Base-by-base conservation (phyloP, 495 filamentous ascomycete species). In the Diplogelasinospora grovesii region DNA sequence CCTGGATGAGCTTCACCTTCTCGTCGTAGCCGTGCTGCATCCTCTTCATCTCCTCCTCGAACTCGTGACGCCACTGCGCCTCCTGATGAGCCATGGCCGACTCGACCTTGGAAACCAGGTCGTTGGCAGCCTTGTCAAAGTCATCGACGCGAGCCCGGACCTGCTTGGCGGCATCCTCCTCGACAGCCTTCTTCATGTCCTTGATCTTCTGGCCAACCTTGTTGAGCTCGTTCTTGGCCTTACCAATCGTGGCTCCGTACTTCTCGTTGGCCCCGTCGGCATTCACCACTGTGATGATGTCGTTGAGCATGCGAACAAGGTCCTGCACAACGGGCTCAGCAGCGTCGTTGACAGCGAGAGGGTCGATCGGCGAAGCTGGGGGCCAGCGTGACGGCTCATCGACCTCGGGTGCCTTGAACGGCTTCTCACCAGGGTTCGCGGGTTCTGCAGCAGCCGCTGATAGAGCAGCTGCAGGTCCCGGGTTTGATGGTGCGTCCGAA, bases 221-320 rank as follows among this genome's bases (percentile, higher is more conserved):
- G 50, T 69, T 66, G n/a, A 98, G 66, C 52, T 92, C 84, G 19
- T 71, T 69, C 70, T 94, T 95, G 35, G 89, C 92, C 64, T 86
- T 84, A 27, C 71, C 61, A 36, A 98, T 78, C 3, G 86, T 81
- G 14, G 73, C 67, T 24, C 73, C 76, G 63, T 89, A 95, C 59
- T 82, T 86, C 47, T 69, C 65, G 39, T 78, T 73, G 36, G 76
- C 69, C 40, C 83, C 78, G 52, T 94, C 89, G 39, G 83, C 80
- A 60, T 95, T 95, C 41, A 96, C 79, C 22, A 90, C 84, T 1
- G 84, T 79, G 58, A 98, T 95, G 57, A 98, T 83, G 61, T 90
- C 85, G 64, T 98, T 98, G 48, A 97, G 73, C 55, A 92, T 88
- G 66, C 85, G 90, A 39, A 92, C 84, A n/a, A 98, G 69, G 55